Evolutionary conservation across 1,284 basidiomycete species (phyloP), one percentile per base, ranked within the genome.

Genomic region (Apiotrichum gracile): DNA sequence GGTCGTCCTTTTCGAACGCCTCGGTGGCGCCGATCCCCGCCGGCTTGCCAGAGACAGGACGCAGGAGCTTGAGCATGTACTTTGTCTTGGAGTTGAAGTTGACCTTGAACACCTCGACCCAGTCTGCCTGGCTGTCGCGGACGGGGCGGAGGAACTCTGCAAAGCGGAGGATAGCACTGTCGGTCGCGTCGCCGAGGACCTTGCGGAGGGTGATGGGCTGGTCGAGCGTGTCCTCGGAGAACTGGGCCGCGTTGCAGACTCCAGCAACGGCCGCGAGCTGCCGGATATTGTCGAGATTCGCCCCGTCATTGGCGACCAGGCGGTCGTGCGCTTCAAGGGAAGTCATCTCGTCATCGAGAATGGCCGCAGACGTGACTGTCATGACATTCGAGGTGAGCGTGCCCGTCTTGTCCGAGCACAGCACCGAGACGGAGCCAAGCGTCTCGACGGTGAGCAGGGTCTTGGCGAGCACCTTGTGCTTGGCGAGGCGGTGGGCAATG

Each of bases 41-140:
- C 3, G 48, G 50, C 3, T 40, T 25, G 9, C 39, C 19, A 1
- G n/a, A 21, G 3, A 31, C 26, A 46, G 44, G 47, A 41, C 53
- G 54, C 9, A 66, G 31, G 19, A 74, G 64, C 56, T 78, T 80
- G 51, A 83, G 77, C 80, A 85, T 84, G 77, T 80, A 85, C 67
- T 85, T 85, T 65, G 84, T 83, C 67, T 79, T 80, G 16, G 82
- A 84, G 68, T 82, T 84, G 75, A 85, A 85, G 7, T 80, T 79
- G 46, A 71, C 62, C 45, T 74, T 75, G 66, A 70, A 76, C 5
- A 76, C 55, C 49, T 72, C 71, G 13, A 63, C 49, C 73, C 76
- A 78, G 34, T 73, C 71, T 12, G 55, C 55, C 31, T 66, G 62
- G n/a, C 64, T 52, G 26, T 66, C 66, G 2, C 60, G 50, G 7